A percentile compares a stretch with the other conserved stretches of the same genome.
Conservation (phyloP, 768 basidiomycete genomes). For the Amanita inopinata region DNA sequence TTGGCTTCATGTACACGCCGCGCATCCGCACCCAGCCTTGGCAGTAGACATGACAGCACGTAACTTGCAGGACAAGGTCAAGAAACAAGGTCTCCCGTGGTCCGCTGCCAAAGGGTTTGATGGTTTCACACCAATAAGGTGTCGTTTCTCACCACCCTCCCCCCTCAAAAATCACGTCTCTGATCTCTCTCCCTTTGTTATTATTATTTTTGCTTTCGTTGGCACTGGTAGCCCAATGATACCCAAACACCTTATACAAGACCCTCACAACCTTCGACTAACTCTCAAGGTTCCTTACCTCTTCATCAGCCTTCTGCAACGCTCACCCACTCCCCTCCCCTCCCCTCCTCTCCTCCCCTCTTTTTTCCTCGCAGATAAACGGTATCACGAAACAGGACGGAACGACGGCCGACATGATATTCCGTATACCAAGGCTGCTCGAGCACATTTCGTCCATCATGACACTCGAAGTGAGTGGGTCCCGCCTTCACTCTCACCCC, state of each 20-base stretch:
- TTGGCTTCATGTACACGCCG: not conserved
- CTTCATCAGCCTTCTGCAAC: too few species aligned
- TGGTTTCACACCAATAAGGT: conserved; percentile 92
- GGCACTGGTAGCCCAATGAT: conserved; percentile 49
- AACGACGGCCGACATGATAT: conserved; percentile 84
- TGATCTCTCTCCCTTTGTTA: not conserved
- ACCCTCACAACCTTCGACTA: conserved; percentile 70
- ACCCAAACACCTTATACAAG: conserved; percentile 54
- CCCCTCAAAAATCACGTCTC: conserved; percentile 1
- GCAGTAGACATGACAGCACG: conserved; percentile 96
- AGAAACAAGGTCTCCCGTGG: conserved; percentile 95
- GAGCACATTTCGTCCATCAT: conserved; percentile 93
- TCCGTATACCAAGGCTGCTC: conserved; percentile 79
- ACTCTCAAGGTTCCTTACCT: conserved; percentile 51
- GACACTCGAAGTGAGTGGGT: conserved; percentile 80
- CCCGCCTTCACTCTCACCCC: too few species aligned
- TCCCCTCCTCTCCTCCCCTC: not conserved
- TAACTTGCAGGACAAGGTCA: conserved; percentile 89
- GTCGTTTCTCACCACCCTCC: conserved; percentile 7
- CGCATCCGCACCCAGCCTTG: conserved; percentile 51
- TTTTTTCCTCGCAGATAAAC: conserved; percentile 54
- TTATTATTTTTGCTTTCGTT: conserved; percentile 7
- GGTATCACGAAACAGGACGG: conserved; percentile 78
- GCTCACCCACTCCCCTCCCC: not conserved
- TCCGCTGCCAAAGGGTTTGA: conserved; percentile 95